Conservation (phyloP, 345 rosid genomes). For the Aegle marmelos region DNA sequence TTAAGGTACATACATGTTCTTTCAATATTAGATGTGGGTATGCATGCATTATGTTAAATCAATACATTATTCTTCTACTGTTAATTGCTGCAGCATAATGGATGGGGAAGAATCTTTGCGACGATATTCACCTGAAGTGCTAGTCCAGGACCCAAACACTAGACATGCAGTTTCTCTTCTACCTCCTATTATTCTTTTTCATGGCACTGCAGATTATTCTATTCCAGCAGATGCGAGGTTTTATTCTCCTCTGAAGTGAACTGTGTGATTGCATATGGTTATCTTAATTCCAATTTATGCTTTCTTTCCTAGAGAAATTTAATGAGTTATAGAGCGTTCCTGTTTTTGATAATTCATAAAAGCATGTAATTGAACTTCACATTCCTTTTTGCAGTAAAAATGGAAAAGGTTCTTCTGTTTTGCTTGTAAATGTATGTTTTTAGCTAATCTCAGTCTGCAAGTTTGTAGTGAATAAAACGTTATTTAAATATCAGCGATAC, state of each 20-base stretch:
- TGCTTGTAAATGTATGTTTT: neutral
- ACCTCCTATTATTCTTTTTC: slow-evolving; percentile 79
- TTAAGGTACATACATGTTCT: slow-evolving; percentile 43
- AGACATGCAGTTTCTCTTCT: slow-evolving; percentile 58
- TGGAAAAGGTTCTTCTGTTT: neutral
- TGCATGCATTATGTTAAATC: neutral
- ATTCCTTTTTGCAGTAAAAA: neutral
- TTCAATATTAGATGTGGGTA: neutral
- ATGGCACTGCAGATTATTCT: slow-evolving; percentile 93
- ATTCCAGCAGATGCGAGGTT: slow-evolving; percentile 93
- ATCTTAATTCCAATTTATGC: neutral
- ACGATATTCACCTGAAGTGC: slow-evolving; percentile 80
- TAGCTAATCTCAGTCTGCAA: neutral
- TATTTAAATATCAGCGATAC: neutral
- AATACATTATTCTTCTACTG: neutral
- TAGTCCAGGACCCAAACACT: slow-evolving; percentile 60
- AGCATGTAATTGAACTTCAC: neutral
- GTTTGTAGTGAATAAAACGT: neutral
- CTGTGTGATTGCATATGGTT: neutral
- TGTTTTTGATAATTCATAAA: neutral
- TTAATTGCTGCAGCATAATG: slow-evolving; percentile 62
- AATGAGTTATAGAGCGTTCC: neutral
- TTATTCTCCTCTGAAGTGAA: slow-evolving; percentile 20
- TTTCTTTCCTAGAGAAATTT: neutral
- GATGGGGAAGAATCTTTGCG: slow-evolving; percentile 84